A percentile compares a stretch with the other conserved stretches of the same genome.
Conservation (phyloP, 106 monocot genomes). For the Vanilla planifolia region DNA sequence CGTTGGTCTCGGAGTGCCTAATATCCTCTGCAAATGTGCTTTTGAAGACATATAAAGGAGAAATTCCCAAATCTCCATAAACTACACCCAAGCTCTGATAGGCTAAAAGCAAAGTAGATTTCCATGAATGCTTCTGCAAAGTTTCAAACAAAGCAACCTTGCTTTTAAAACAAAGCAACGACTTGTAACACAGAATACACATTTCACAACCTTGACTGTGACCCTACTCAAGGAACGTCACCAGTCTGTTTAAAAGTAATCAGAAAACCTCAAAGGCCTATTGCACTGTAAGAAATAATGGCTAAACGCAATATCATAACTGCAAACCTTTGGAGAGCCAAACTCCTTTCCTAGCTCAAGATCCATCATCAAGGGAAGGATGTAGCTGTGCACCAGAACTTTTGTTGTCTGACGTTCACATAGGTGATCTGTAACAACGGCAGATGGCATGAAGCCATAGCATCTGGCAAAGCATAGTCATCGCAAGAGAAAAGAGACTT, state of each 20-base stretch:
- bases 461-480: too few species aligned
- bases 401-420: not conserved
- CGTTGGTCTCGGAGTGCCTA: conserved; percentile 27
- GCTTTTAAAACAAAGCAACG: too few species aligned
- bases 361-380: conserved; percentile 12
- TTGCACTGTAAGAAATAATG: not conserved
- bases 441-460: not conserved
- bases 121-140: conserved; percentile 41
- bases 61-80: conserved; percentile 47
- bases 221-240: not conserved
- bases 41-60: conserved; percentile 38
- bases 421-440: not conserved
- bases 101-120: conserved; percentile 26
- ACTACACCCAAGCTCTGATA: conserved; percentile 44
- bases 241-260: not conserved
- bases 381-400: not conserved
- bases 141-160: not conserved
- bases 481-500: too few species aligned
- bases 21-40: conserved; percentile 48
- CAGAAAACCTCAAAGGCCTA: not conserved
- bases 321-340: conserved; percentile 11
- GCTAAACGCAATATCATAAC: not conserved
- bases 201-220: not conserved
- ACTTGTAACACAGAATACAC: not conserved
- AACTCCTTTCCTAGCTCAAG: conserved; percentile 2